Conservation (phyloP, 495 filamentous ascomycete genomes). For the Glonium stellatum region DNA sequence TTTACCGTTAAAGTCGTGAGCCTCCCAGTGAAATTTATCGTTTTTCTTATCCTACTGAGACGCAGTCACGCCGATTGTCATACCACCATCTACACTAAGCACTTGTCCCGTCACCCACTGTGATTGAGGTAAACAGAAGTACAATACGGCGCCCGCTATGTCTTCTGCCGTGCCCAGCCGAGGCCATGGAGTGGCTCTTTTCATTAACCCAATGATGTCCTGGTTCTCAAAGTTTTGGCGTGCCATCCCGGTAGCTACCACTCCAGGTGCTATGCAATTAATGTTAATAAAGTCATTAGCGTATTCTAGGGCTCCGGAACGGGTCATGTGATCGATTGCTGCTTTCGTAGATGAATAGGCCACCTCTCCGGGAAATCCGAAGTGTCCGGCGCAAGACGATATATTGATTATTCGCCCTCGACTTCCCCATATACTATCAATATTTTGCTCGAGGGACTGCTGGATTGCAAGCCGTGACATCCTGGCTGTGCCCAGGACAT, state of each 20-base stretch:
- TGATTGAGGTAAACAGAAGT: not conserved
- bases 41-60: not conserved
- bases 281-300: conserved; percentile 2
- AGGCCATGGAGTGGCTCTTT: conserved; percentile 1
- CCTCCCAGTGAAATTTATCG: too few species aligned
- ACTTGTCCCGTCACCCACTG: conserved; percentile 3
- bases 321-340: conserved; percentile 1
- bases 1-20: too few species aligned
- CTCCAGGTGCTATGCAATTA: not conserved
- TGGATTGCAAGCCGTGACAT: not conserved
- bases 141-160: not conserved
- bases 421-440: not conserved
- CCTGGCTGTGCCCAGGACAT: not conserved
- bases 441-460: conserved; percentile 1
- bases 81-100: not conserved
- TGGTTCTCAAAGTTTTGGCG: not conserved
- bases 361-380: conserved; percentile 3
- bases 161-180: not conserved
- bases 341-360: conserved; percentile 1
- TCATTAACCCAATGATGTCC: not conserved
- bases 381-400: not conserved
- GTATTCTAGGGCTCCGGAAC: not conserved
- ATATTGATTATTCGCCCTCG: conserved; percentile 2
- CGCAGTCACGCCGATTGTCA: not conserved
- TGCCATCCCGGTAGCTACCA: not conserved